Evolutionary conservation across 768 basidiomycete genomes (phyloP).

Genomic region (Hypholoma sublateritium): DNA sequence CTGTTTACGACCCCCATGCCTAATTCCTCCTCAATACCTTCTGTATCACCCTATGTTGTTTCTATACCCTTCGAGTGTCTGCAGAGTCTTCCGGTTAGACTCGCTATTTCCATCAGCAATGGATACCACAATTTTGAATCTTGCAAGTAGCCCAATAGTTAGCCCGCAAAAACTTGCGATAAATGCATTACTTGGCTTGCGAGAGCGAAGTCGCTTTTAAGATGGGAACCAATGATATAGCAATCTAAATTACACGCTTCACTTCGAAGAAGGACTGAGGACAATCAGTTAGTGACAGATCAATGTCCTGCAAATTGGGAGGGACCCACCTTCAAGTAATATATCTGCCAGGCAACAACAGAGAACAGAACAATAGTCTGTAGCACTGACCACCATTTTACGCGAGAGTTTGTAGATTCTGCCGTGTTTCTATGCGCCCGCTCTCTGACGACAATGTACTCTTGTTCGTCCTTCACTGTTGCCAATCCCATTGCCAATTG

Average conservation of each 20-base stretch:
- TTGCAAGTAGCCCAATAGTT: no score
- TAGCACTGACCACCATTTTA: constrained; percentile 98
- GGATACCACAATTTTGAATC: background rate
- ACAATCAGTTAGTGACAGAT: constrained; percentile 57
- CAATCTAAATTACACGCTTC: constrained; percentile 28
- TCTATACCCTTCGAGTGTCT: constrained; percentile 21
- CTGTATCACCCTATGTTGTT: constrained; percentile 11
- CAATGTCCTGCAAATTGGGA: constrained; percentile 51
- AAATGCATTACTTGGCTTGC: background rate
- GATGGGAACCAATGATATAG: constrained; percentile 12
- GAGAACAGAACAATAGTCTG: constrained; percentile 85
- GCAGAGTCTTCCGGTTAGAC: background rate
- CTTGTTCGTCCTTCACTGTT: constrained; percentile 97
- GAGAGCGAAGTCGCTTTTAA: background rate
- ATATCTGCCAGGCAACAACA: constrained; percentile 96
- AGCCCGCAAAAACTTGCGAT: no score
- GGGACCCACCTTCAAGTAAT: constrained; percentile 80
- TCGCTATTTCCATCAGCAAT: background rate
- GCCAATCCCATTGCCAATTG: constrained; percentile 76
- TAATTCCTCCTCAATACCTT: constrained; percentile 9
- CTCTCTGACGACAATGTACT: constrained; percentile 96
- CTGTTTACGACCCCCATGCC: constrained; percentile 17
- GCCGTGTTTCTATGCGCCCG: constrained; percentile 91
- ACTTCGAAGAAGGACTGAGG: constrained; percentile 29
- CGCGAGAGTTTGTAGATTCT: constrained; percentile 89